Conservation (phyloP, 257 asterid genomes). For the Solanum virginianum region DNA sequence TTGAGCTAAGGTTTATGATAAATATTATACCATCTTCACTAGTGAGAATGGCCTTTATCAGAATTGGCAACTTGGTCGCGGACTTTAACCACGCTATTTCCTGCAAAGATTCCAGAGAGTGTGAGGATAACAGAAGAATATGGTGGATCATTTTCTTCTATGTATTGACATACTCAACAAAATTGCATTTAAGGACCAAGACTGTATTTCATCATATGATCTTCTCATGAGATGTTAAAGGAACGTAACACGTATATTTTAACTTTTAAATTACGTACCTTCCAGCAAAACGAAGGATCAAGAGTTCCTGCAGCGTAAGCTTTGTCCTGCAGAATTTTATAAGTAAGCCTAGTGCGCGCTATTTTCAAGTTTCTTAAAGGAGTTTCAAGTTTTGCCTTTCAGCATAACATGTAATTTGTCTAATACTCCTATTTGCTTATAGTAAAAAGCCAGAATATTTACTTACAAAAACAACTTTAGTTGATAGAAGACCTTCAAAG, state of each 20-base stretch:
- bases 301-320: slow-evolving; percentile 28
- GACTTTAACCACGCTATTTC: slow-evolving; percentile 56
- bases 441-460: not conserved
- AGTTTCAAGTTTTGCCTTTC: not conserved
- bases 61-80: slow-evolving; percentile 38
- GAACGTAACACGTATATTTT: not conserved
- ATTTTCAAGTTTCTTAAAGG: not conserved
- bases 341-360: not conserved
- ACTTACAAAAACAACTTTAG: slow-evolving; percentile 25
- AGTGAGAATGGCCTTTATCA: slow-evolving; percentile 47
- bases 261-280: slow-evolving; percentile 14
- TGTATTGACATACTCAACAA: not conserved
- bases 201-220: not conserved
- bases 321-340: slow-evolving; percentile 20
- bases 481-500: slow-evolving; percentile 41
- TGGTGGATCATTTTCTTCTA: not conserved
- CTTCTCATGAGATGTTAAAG: not conserved
- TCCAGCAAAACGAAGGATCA: slow-evolving; percentile 41
- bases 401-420: not conserved
- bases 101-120: slow-evolving; percentile 10
- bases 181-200: not conserved
- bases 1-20: not conserved
- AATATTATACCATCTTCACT: slow-evolving; percentile 36
- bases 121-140: not conserved
- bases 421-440: not conserved